A percentile compares a stretch with the other conserved stretches of the same genome.
These are phyloP conservation scores for Austroboletus novae-zelandiae DNA, from an alignment of 1,284 basidiomycete genomes.

Conservation along the genomic window DNA sequence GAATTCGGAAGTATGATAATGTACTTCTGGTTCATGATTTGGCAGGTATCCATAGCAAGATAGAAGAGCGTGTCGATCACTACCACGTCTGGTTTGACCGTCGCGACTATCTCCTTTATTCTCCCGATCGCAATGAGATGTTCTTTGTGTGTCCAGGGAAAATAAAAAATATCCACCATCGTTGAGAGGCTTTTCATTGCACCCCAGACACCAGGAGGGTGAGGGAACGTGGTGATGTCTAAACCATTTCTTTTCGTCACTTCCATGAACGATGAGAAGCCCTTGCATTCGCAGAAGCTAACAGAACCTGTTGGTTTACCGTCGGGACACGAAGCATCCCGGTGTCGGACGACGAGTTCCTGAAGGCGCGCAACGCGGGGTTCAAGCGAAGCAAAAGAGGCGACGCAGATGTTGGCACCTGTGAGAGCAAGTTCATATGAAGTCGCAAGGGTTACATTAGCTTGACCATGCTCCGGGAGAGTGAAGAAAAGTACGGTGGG, in stretches of 20 bases:
- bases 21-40: not conserved
- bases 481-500: not conserved
- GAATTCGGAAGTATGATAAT: not conserved
- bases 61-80: not conserved
- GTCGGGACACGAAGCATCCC: not conserved
- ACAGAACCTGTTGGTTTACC: not conserved
- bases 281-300: not conserved
- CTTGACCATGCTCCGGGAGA: not conserved
- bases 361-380: not conserved
- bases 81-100: not conserved
- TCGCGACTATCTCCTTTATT: not conserved
- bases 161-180: no score
- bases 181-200: not conserved
- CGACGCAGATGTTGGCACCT: not conserved
- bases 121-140: not conserved
- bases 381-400: slow-evolving; percentile 1
- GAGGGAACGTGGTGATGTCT: not conserved
- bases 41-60: not conserved
- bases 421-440: slow-evolving; percentile 3
- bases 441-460: not conserved
- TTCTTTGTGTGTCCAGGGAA: not conserved
- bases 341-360: not conserved
- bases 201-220: not conserved
- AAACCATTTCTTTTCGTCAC: no score
- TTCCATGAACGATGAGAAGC: not conserved